Evolutionary conservation across 768 basidiomycete genomes (phyloP).

Genomic region (Hebeloma cylindrosporum): DNA sequence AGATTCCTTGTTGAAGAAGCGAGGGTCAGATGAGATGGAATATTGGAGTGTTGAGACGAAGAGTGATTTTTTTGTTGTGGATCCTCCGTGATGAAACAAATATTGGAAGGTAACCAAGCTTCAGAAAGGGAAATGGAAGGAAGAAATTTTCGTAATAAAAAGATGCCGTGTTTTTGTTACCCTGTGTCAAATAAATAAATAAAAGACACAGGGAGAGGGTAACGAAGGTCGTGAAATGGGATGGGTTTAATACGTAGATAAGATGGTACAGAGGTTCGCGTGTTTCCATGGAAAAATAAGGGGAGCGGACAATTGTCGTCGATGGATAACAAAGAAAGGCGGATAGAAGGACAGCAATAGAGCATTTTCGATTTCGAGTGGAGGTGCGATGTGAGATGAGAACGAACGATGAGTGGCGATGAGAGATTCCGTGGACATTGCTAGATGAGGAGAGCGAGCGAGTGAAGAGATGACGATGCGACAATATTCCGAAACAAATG

Average conservation of each 20-base stretch:
- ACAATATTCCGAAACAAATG: conserved; percentile 20
- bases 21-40: conserved; percentile 2
- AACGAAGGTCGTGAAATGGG: background rate
- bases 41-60: conserved; percentile 1
- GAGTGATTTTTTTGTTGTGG: conserved; percentile 9
- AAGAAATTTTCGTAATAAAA: no score
- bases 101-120: conserved; percentile 13
- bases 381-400: conserved; percentile 9
- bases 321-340: conserved; percentile 1
- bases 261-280: conserved; percentile 8
- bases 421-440: conserved; percentile 14
- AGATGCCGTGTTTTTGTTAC: conserved; percentile 2
- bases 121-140: conserved; percentile 8
- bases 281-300: conserved; percentile 9
- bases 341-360: conserved; percentile 11
- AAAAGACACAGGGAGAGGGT: background rate
- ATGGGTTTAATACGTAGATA: conserved; percentile 4
- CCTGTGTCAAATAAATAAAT: background rate
- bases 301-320: background rate
- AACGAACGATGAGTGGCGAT: conserved; percentile 9
- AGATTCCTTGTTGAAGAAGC: conserved; percentile 15
- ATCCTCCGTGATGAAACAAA: conserved; percentile 13
- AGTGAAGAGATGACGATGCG: conserved; percentile 18
- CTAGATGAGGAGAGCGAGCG: conserved; percentile 9
- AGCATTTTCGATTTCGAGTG: conserved; percentile 12